Base-by-base conservation (phyloP, 148 eudicot species). In the Amaranthus hypochondriacus region DNA sequence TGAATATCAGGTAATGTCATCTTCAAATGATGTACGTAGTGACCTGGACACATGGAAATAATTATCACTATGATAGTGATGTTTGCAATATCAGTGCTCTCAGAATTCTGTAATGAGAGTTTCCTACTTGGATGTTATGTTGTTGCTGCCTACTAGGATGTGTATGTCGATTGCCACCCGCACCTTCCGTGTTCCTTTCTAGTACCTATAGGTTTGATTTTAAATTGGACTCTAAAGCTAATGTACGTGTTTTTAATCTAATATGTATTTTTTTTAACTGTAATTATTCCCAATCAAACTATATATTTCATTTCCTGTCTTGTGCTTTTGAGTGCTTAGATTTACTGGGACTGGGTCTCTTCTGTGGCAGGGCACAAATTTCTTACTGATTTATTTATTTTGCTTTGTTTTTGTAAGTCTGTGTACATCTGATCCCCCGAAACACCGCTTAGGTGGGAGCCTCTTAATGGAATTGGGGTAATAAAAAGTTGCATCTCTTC, bases 1-100 rank as follows among this genome's bases (percentile, higher is more conserved):
- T 63, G 99, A 95, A 79, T 85, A 87, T 79, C 99, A 92, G 97
- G 99, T 92, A 72, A 66, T 54, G 65, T 53, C 54, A 50, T 56
- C 64, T 57, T 48, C 12, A 42, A 15, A 48, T 63, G 50, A 62
- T 54, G 5, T 21, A 21, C 9, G 12, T 61, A 44, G 50, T 12
- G 7, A 53, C 56, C 9, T 69, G 70, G 56, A 43, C 54, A 7
- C 56, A 47, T 58, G 66, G 48, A 21, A 18, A 60, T 51, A 43
- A 62, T 69, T 11, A 39, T 69, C 54, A 47, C 44, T 21, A 50
- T 71, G 28, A 9, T 5, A 9, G 15, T 54, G 14, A 9, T 12
- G 11, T 14, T 15, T 4, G 7, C 48, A 52, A 46, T 10, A 46
- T 55, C 66, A 14, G 47, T 13, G 56, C 18, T 73, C 69, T 52